phyloP scores from a whole-genome alignment of 2,329 filamentous ascomycete genomes.

The Monosporascus sp. region DNA sequence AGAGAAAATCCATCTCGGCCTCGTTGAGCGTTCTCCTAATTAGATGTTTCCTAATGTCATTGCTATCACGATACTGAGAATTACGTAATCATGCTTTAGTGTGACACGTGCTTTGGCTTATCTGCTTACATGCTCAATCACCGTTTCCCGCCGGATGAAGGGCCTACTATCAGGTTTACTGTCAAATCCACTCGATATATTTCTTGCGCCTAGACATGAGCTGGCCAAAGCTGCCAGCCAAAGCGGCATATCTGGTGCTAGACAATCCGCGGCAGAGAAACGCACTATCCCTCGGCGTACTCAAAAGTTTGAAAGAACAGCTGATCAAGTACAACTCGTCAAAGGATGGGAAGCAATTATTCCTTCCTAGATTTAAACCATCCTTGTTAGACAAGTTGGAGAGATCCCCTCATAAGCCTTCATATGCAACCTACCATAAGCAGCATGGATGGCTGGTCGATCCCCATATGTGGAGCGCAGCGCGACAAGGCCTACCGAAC shows the following conservation, averaged over 20 bases:
- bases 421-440: conserved; percentile 3
- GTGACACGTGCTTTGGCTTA: too few relatives aligned
- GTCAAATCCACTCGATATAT: too few relatives aligned
- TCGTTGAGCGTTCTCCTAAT: too few relatives aligned
- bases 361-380: conserved; percentile 25
- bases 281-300: conserved; percentile 18
- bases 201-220: not conserved
- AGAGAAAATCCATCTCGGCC: too few relatives aligned
- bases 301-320: conserved; percentile 20
- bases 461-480: conserved; percentile 15
- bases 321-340: conserved; percentile 18
- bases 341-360: conserved; percentile 11
- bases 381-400: conserved; percentile 11
- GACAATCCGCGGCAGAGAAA: conserved; percentile 20
- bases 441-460: conserved; percentile 22
- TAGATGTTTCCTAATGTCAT: too few relatives aligned
- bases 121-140: too few relatives aligned
- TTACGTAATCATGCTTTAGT: too few relatives aligned
- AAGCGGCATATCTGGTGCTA: conserved; percentile 22
- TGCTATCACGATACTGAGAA: too few relatives aligned
- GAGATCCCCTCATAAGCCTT: not conserved
- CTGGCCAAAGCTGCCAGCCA: conserved; percentile 19
- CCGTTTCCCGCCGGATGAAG: too few relatives aligned
- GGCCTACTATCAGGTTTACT: too few relatives aligned
- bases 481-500: conserved; percentile 19